Percentiles rank a stretch among this genome's conserved stretches.
phyloP scores from a whole-genome alignment of 2,329 filamentous ascomycete species.

The Claviceps sp. region DNA sequence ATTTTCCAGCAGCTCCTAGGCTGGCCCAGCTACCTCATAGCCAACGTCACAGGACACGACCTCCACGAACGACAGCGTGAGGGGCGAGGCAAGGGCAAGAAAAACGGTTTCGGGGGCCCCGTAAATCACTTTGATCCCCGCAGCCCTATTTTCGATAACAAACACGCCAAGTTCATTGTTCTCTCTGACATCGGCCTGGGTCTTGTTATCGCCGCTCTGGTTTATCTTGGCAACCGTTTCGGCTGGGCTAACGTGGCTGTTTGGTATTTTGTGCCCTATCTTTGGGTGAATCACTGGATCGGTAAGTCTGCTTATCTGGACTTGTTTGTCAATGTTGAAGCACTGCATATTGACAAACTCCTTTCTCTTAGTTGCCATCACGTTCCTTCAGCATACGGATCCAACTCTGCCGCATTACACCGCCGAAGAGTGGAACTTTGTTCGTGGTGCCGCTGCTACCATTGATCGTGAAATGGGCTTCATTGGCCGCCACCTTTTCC shows the following conservation, averaged over 20 bases:
- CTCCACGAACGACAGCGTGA: conserved; percentile 82
- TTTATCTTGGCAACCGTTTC: conserved; percentile 59
- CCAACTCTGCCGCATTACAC: conserved; percentile 88
- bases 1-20: conserved; percentile 78
- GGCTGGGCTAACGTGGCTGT: conserved; percentile 79
- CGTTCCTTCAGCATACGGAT: conserved; percentile 94
- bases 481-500: conserved; percentile 77
- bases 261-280: conserved; percentile 91
- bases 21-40: conserved; percentile 83
- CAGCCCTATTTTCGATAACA: conserved; percentile 83
- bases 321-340: neutral
- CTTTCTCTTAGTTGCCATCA: conserved; percentile 70
- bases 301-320: conserved; percentile 43
- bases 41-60: conserved; percentile 94
- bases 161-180: conserved; percentile 76
- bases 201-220: conserved; percentile 48
- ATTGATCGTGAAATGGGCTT: conserved; percentile 97
- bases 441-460: conserved; percentile 84
- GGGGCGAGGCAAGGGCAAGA: conserved; percentile 86
- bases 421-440: conserved; percentile 76
- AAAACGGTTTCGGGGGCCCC: conserved; percentile 63
- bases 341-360: neutral
- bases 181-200: conserved; percentile 74
- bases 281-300: conserved; percentile 99
- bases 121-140: conserved; percentile 92